Percentiles rank a stretch among this genome's conserved stretches.
Conservation (phyloP, 352 stramenopile genomes). For the Phytophthora boehmeriae region DNA sequence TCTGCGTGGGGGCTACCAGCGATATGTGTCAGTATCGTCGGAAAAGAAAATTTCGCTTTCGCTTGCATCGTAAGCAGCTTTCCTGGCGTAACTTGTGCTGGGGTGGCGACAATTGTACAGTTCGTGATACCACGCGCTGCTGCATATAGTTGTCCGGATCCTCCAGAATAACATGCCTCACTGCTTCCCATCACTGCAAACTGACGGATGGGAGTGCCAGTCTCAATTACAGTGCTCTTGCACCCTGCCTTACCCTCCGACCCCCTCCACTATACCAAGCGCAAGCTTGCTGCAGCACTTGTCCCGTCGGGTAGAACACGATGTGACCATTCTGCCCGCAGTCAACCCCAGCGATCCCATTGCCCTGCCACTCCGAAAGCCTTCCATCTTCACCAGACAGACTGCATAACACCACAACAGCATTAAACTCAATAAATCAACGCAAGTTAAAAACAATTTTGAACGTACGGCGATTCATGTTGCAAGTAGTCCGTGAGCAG, state of each 20-base stretch:
- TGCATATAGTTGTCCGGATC: slow-evolving; percentile 34
- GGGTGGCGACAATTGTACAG: slow-evolving; percentile 41
- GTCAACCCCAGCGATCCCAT: slow-evolving; percentile 55
- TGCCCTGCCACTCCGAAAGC: slow-evolving; percentile 68
- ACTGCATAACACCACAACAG: slow-evolving; percentile 14
- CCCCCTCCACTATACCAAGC: slow-evolving; percentile 47
- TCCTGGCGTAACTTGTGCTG: slow-evolving; percentile 19
- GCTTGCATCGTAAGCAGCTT: slow-evolving; percentile 35
- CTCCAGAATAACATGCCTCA: slow-evolving; percentile 43
- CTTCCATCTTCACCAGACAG: slow-evolving; percentile 24
- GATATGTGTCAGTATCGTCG: slow-evolving; percentile 63
- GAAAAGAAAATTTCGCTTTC: slow-evolving; percentile 60
- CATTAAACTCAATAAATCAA: not conserved
- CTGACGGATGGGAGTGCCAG: slow-evolving; percentile 60
- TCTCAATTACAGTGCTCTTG: slow-evolving; percentile 58
- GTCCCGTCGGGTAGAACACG: slow-evolving; percentile 70
- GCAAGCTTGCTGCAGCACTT: slow-evolving; percentile 70
- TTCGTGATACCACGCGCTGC: slow-evolving; percentile 52
- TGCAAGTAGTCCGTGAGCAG: slow-evolving; percentile 40
- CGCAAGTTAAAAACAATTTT: not conserved
- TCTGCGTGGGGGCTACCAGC: slow-evolving; percentile 68
- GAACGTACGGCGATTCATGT: slow-evolving; percentile 43
- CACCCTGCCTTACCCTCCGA: slow-evolving; percentile 15
- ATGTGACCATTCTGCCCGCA: slow-evolving; percentile 41
- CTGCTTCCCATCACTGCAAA: slow-evolving; percentile 59